Conservation (phyloP, 2,329 filamentous ascomycete genomes). For the Helotiales sp. region DNA sequence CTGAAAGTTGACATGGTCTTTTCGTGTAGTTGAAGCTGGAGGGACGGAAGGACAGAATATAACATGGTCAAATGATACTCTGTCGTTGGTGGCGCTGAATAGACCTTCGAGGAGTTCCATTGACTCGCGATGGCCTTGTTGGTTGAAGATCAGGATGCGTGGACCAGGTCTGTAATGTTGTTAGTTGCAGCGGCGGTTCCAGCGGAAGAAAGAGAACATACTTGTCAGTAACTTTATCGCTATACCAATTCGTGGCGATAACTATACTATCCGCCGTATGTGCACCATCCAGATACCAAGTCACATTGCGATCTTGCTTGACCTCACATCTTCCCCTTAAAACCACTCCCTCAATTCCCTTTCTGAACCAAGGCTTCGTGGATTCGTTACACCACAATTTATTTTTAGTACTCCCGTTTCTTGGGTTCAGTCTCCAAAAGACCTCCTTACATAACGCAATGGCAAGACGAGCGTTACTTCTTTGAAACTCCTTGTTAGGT, state of each 20-base stretch:
- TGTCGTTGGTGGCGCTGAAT: conserved; percentile 43
- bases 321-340: conserved; percentile 79
- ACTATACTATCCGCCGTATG: conserved; percentile 90
- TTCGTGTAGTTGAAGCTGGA: conserved; percentile 45
- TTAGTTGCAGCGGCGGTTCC: background rate
- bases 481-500: conserved; percentile 58
- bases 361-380: background rate
- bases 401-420: too few relatives aligned
- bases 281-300: conserved; percentile 90
- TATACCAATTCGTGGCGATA: conserved; percentile 81
- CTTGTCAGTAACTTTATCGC: conserved; percentile 43
- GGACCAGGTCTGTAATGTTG: conserved; percentile 37
- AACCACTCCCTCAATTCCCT: conserved; percentile 72
- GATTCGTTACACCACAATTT: too few relatives aligned
- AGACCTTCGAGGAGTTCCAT: conserved; percentile 54
- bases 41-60: conserved; percentile 80
- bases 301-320: conserved; percentile 56
- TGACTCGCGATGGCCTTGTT: conserved; percentile 53
- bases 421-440: conserved; percentile 42
- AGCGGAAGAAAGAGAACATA: conserved; percentile 24
- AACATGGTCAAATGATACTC: conserved; percentile 64
- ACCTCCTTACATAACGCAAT: conserved; percentile 53
- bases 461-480: conserved; percentile 54
- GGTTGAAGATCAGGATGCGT: conserved; percentile 81
- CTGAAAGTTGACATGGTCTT: conserved; percentile 58